A percentile compares a stretch with the other conserved stretches of the same genome.
Conservation (phyloP, 495 filamentous ascomycete genomes). For the Haplographium delicatum region DNA sequence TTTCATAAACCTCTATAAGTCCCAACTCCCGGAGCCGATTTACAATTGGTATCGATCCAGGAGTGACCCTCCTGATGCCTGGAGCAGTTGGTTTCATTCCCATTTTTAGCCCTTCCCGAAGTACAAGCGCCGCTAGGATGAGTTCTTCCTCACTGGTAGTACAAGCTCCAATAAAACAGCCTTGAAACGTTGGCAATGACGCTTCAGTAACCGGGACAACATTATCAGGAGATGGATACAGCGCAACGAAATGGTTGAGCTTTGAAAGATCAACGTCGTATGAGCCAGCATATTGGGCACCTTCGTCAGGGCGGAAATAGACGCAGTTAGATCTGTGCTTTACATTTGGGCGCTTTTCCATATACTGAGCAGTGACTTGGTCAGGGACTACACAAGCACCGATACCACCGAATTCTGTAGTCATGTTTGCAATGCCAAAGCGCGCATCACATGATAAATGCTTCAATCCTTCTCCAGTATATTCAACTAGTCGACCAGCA, state of each 20-base stretch:
- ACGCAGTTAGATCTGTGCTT: constrained; percentile 27
- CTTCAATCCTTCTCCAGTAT: constrained; percentile 32
- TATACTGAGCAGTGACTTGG: constrained; percentile 28
- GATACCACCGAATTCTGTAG: constrained; percentile 45
- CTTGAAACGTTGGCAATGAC: constrained; percentile 31
- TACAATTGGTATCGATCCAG: constrained; percentile 36
- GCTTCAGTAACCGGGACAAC: constrained; percentile 36
- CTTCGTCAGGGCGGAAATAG: constrained; percentile 38
- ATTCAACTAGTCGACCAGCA: constrained; percentile 40
- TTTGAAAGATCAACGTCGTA: constrained; percentile 35
- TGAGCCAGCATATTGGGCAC: constrained; percentile 33
- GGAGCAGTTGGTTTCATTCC: constrained; percentile 24
- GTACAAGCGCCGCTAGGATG: constrained; percentile 36
- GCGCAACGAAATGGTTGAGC: constrained; percentile 34
- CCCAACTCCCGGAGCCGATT: constrained; percentile 30
- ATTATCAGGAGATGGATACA: constrained; percentile 39
- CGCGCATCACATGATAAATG: constrained; percentile 38
- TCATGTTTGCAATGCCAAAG: constrained; percentile 47
- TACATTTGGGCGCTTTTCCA: constrained; percentile 27
- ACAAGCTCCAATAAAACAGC: constrained; percentile 45
- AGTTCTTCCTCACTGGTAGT: constrained; percentile 45
- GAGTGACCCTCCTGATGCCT: constrained; percentile 36
- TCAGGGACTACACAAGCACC: constrained; percentile 39
- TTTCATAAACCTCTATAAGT: constrained; percentile 33
- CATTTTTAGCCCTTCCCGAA: constrained; percentile 31